These are phyloP conservation scores for Cubamyces sp. DNA, from an alignment of 768 basidiomycete species.

Conservation along the genomic window DNA sequence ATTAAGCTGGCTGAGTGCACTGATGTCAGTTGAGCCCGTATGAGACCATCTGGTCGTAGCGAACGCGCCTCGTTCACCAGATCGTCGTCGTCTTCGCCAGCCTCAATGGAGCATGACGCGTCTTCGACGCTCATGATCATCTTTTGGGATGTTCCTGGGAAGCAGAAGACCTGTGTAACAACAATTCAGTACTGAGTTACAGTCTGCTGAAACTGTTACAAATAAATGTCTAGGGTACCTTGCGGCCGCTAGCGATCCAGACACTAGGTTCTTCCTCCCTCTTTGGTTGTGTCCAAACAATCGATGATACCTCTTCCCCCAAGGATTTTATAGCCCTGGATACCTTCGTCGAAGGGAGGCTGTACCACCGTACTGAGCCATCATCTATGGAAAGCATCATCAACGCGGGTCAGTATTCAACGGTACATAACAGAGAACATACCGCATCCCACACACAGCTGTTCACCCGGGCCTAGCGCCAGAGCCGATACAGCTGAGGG, in stretches of 20 bases:
- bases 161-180: conserved; percentile 38
- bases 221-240: conserved; percentile 43
- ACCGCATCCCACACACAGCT: conserved; percentile 70
- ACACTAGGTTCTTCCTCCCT: conserved; percentile 49
- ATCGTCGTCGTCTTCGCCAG: conserved; percentile 59
- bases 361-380: conserved; percentile 70
- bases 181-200: neutral
- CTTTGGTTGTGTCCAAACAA: conserved; percentile 49
- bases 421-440: conserved; percentile 20
- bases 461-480: conserved; percentile 49
- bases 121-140: conserved; percentile 60
- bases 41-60: conserved; percentile 7
- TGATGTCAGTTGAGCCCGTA: conserved; percentile 26
- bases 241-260: conserved; percentile 69
- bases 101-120: conserved; percentile 46
- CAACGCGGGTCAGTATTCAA: conserved; percentile 6
- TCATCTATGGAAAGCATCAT: conserved; percentile 49
- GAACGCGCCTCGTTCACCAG: conserved; percentile 67
- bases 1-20: conserved; percentile 59
- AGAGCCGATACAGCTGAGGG: conserved; percentile 60
- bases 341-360: conserved; percentile 60
- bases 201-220: neutral
- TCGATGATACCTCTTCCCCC: conserved; percentile 63
- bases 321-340: conserved; percentile 64
- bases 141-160: conserved; percentile 51